Percentiles rank a stretch among this genome's conserved stretches.
Conservation (phyloP, 2,329 filamentous ascomycete species). For the Ampelomyces quisqualis region DNA sequence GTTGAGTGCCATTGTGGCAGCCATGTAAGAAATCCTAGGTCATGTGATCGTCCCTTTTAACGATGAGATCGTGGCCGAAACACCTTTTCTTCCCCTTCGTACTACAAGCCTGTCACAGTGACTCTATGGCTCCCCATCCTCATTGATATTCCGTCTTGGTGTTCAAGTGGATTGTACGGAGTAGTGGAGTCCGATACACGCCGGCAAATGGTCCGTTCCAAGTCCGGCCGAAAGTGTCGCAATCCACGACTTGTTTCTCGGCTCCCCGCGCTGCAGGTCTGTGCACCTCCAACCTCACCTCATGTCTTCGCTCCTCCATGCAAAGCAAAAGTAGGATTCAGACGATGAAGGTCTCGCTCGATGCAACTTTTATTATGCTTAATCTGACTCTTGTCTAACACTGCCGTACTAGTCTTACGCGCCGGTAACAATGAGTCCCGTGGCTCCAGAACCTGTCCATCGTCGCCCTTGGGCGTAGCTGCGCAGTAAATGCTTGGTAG, state of each 20-base stretch:
- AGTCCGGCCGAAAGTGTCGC: slow-evolving; percentile 22
- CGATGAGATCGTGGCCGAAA: background rate
- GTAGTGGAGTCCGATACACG: slow-evolving; percentile 21
- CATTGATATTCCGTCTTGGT: slow-evolving; percentile 8
- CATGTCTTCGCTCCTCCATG: slow-evolving; percentile 10
- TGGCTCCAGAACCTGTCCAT: no score
- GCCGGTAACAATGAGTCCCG: no score
- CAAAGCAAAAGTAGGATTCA: slow-evolving; percentile 1
- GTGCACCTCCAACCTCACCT: slow-evolving; percentile 27
- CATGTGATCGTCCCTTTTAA: no score
- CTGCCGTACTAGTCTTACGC: no score
- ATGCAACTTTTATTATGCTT: background rate
- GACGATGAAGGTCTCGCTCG: no score
- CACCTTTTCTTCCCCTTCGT: background rate
- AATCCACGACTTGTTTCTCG: slow-evolving; percentile 24
- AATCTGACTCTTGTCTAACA: no score
- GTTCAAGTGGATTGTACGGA: background rate
- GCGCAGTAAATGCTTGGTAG: no score
- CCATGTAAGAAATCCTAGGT: background rate
- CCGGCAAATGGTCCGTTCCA: slow-evolving; percentile 18
- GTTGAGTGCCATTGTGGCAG: no score
- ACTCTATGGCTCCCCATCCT: slow-evolving; percentile 27
- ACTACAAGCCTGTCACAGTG: no score
- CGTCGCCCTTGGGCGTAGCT: no score
- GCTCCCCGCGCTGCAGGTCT: slow-evolving; percentile 15